phyloP scores from a whole-genome alignment of 163 green algal genomes.

The Scenedesmus sp. region DNA sequence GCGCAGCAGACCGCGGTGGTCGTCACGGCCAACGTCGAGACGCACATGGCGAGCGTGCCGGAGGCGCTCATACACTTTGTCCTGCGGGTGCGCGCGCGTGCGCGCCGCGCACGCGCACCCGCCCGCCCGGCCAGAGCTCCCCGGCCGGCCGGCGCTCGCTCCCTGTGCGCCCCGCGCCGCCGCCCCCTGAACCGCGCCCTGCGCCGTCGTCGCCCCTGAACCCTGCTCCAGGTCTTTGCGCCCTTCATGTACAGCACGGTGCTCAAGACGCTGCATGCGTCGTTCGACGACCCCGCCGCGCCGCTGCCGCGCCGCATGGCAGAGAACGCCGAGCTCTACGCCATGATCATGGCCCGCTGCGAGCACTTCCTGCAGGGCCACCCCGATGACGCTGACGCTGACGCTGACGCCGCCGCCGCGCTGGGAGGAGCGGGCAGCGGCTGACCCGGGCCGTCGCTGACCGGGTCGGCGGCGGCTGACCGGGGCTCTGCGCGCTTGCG shows the following conservation, averaged over 20 bases:
- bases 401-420: too few relatives aligned
- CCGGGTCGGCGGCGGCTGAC: too few relatives aligned
- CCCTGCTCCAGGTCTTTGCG: slow-evolving; percentile 53
- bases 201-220: not conserved
- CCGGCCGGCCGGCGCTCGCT: too few relatives aligned
- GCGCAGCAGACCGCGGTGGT: slow-evolving; percentile 32
- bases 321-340: slow-evolving; percentile 62
- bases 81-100: slow-evolving; percentile 44
- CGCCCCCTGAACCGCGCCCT: too few relatives aligned
- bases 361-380: slow-evolving; percentile 42
- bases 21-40: slow-evolving; percentile 31
- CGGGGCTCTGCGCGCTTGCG: too few relatives aligned
- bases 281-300: slow-evolving; percentile 50
- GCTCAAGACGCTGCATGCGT: slow-evolving; percentile 50
- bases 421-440: too few relatives aligned
- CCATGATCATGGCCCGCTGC: slow-evolving; percentile 45
- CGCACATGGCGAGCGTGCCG: slow-evolving; percentile 56
- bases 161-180: too few relatives aligned
- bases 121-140: too few relatives aligned
- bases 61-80: slow-evolving; percentile 60
- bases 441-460: too few relatives aligned
- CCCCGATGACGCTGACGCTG: too few relatives aligned
- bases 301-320: slow-evolving; percentile 56
- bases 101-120: too few relatives aligned
- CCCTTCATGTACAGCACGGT: slow-evolving; percentile 65